These are phyloP conservation scores for Prunus yedoensis DNA, from an alignment of 331 rosid species.

Conservation along the genomic window DNA sequence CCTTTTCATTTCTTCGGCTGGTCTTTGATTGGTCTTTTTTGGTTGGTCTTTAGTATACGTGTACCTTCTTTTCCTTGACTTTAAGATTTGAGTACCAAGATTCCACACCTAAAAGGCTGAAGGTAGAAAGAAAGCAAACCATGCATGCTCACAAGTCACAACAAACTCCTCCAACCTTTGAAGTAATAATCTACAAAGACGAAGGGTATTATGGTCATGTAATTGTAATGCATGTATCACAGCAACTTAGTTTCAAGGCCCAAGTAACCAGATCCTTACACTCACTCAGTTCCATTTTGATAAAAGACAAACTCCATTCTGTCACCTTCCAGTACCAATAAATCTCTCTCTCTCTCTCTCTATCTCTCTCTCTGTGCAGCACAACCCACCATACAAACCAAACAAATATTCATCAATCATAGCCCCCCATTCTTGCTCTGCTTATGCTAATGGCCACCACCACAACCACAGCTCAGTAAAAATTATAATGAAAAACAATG, in stretches of 20 bases:
- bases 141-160: background rate
- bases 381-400: slow-evolving; percentile 27
- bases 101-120: background rate
- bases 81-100: slow-evolving; percentile 9
- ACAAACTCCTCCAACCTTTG: background rate
- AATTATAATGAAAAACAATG: slow-evolving; percentile 25
- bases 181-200: background rate
- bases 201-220: slow-evolving; percentile 37
- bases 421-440: background rate
- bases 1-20: background rate
- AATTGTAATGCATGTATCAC: background rate
- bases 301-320: slow-evolving; percentile 48
- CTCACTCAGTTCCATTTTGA: slow-evolving; percentile 37
- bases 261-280: slow-evolving; percentile 14
- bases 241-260: background rate
- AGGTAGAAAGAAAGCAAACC: background rate
- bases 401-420: slow-evolving; percentile 25
- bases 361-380: slow-evolving; percentile 7
- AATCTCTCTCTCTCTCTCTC: slow-evolving; percentile 6
- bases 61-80: background rate
- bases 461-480: slow-evolving; percentile 15
- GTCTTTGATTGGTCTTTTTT: too few species aligned
- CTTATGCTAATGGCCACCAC: background rate
- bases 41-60: too few species aligned
- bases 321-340: slow-evolving; percentile 36